These are phyloP conservation scores for Artemisia tridentata DNA, from an alignment of 129 eudicot species.

Conservation along the genomic window DNA sequence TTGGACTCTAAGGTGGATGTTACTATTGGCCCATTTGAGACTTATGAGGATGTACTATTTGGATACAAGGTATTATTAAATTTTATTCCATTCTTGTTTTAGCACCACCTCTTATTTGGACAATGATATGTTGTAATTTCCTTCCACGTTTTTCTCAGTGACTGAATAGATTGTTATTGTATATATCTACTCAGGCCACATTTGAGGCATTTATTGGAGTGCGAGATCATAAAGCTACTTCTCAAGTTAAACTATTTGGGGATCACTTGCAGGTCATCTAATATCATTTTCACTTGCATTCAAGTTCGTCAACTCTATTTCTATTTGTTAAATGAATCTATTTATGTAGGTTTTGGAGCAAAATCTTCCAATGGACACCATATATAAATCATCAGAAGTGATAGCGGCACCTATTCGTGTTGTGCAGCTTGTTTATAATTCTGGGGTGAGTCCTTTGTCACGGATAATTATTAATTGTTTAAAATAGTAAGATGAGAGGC, in stretches of 20 bases:
- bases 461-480: slow-evolving; percentile 7
- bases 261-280: slow-evolving; percentile 68
- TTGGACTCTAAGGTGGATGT: slow-evolving; percentile 95
- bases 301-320: neutral
- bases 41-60: slow-evolving; percentile 84
- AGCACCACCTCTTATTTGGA: neutral
- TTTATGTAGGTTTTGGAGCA: slow-evolving; percentile 75
- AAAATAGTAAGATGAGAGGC: slow-evolving; percentile 7
- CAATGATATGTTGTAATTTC: slow-evolving; percentile 17
- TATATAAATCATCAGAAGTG: slow-evolving; percentile 75
- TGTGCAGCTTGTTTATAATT: slow-evolving; percentile 76
- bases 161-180: neutral
- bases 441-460: slow-evolving; percentile 65
- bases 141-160: neutral
- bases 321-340: slow-evolving; percentile 10
- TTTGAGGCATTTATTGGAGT: slow-evolving; percentile 94
- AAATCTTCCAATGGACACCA: slow-evolving; percentile 79
- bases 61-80: slow-evolving; percentile 87
- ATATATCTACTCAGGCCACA: slow-evolving; percentile 55
- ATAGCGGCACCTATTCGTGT: slow-evolving; percentile 93
- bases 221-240: slow-evolving; percentile 87
- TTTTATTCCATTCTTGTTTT: slow-evolving; percentile 15
- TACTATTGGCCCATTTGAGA: slow-evolving; percentile 95
- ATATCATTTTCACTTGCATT: slow-evolving; percentile 10
- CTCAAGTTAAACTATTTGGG: slow-evolving; percentile 87